A percentile compares a stretch with the other conserved stretches of the same genome.
These are phyloP conservation scores for Epichloe gansuensis DNA, from an alignment of 2,329 filamentous ascomycete genomes.

Conservation along the genomic window DNA sequence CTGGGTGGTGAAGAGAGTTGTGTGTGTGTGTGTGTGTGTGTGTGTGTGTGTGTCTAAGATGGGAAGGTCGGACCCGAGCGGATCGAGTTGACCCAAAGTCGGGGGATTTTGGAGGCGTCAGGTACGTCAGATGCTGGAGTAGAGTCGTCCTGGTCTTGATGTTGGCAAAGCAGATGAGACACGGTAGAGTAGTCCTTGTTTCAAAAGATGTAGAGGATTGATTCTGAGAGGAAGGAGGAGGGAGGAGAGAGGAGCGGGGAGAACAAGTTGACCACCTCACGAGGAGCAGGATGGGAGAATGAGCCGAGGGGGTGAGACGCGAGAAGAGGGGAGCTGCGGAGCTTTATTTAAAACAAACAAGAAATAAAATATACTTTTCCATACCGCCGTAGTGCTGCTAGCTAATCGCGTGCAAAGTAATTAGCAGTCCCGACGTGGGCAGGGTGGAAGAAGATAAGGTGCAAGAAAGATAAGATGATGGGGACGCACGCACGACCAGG, in stretches of 20 bases:
- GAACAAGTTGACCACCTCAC: not conserved
- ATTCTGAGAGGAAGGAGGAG: not conserved
- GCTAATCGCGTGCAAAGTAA: not conserved
- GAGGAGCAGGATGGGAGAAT: not conserved
- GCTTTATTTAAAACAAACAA: constrained; percentile 1
- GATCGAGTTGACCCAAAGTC: too few species aligned
- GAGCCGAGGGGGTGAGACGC: not conserved
- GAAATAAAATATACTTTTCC: not conserved
- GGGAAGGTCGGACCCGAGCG: too few species aligned
- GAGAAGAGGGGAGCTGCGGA: not conserved
- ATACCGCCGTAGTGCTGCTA: not conserved
- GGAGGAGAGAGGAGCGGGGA: not conserved
- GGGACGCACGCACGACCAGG: too few species aligned
- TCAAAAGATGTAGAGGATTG: not conserved
- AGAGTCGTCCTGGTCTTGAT: not conserved
- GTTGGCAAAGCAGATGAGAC: not conserved
- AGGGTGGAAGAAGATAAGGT: too few species aligned
- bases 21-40: too few species aligned
- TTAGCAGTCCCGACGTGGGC: too few species aligned
- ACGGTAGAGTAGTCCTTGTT: not conserved
- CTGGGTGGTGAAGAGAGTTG: not conserved
- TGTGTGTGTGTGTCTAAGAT: too few species aligned
- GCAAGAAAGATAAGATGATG: too few species aligned
- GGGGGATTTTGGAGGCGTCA: too few species aligned
- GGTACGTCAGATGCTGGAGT: too few species aligned